Conservation (phyloP, 2,329 filamentous ascomycete genomes). For the Nemania bipapillata region DNA sequence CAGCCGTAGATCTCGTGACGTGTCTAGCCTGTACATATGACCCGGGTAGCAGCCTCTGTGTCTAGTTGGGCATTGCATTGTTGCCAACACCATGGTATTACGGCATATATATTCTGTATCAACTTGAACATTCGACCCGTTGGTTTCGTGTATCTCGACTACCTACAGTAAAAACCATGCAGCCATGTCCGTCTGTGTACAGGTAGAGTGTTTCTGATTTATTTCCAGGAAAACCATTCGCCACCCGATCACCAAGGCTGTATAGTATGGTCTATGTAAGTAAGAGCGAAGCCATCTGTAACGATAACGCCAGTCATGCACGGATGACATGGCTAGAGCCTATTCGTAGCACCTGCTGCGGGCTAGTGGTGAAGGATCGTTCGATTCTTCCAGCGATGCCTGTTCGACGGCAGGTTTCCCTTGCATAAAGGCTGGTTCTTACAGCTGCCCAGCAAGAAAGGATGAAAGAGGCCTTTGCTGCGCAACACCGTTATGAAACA, state of each 20-base stretch:
- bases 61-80: slow-evolving; percentile 13
- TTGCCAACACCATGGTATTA: slow-evolving; percentile 9
- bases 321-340: slow-evolving; percentile 25
- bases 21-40: slow-evolving; percentile 26
- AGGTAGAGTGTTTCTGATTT: not conserved
- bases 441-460: not conserved
- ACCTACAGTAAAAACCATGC: not conserved
- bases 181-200: not conserved
- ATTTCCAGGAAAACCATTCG: not conserved
- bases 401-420: slow-evolving; percentile 10
- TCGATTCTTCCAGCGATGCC: slow-evolving; percentile 19
- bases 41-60: slow-evolving; percentile 17
- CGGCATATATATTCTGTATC: not conserved
- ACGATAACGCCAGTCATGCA: slow-evolving; percentile 21
- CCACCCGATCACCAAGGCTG: not conserved
- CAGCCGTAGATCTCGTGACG: slow-evolving; percentile 29
- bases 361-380: slow-evolving; percentile 20
- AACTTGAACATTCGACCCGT: slow-evolving; percentile 3
- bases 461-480: not conserved
- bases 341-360: slow-evolving; percentile 18
- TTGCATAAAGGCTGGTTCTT: slow-evolving; percentile 15
- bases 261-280: too few relatives aligned
- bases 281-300: not conserved
- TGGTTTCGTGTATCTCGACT: not conserved
- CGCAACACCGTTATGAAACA: slow-evolving; percentile 2